phyloP scores from a whole-genome alignment of 257 asterid genomes.

The Solanum okadae region DNA sequence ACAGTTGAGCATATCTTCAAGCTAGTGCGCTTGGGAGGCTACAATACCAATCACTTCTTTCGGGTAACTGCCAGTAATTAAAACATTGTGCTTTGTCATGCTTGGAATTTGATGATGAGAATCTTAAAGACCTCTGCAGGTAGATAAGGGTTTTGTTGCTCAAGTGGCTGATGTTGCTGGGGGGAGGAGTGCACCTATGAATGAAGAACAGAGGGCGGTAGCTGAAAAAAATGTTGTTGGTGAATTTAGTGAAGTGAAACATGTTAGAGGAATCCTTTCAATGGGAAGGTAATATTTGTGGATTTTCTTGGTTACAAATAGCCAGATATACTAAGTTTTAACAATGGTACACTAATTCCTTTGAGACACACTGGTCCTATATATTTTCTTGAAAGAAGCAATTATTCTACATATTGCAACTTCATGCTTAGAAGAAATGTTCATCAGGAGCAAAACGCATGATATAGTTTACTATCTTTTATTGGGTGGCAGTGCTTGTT shows the following conservation, averaged over 20 bases:
- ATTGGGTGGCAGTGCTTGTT: neutral
- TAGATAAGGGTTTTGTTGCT: constrained; percentile 94
- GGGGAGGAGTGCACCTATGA: constrained; percentile 95
- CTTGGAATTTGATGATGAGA: constrained; percentile 4
- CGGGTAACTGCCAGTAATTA: constrained; percentile 41
- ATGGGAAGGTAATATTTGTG: constrained; percentile 77
- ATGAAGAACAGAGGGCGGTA: constrained; percentile 59
- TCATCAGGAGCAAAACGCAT: neutral
- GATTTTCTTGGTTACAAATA: neutral
- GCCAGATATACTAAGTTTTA: neutral
- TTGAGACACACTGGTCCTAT: neutral
- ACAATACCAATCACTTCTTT: constrained; percentile 88
- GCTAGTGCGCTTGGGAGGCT: constrained; percentile 86
- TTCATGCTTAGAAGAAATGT: neutral
- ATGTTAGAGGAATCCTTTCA: constrained; percentile 91
- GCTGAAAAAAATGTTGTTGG: constrained; percentile 78
- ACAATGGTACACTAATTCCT: neutral
- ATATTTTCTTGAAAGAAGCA: neutral
- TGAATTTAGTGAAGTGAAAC: constrained; percentile 89
- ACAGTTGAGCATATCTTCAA: constrained; percentile 90
- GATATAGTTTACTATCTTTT: neutral
- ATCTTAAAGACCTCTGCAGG: constrained; percentile 31
- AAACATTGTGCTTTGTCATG: neutral
- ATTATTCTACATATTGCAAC: neutral
- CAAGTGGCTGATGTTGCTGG: constrained; percentile 94